Conservation (phyloP, 2,329 filamentous ascomycete genomes). For the Pseudogymnoascus sp. region DNA sequence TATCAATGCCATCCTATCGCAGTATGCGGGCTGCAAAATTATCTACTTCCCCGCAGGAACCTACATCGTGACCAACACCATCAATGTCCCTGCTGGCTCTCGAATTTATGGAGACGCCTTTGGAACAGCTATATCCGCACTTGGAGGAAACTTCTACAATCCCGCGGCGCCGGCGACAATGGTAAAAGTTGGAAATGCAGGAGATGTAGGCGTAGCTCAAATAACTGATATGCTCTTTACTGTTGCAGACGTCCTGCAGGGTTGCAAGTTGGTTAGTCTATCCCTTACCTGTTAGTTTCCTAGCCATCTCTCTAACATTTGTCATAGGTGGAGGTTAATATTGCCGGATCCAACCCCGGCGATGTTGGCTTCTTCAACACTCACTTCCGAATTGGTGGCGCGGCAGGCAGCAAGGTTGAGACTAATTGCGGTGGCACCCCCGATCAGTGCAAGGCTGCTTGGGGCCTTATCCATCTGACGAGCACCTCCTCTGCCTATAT, state of each 20-base stretch:
- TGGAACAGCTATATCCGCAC: constrained; percentile 40
- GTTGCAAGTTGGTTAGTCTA: constrained; percentile 16
- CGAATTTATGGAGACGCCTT: constrained; percentile 49
- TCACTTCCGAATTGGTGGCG: too few species aligned
- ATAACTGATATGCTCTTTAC: constrained; percentile 48
- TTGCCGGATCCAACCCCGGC: constrained; percentile 16
- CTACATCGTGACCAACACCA: constrained; percentile 40
- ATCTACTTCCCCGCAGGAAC: constrained; percentile 39
- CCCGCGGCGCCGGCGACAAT: too few species aligned
- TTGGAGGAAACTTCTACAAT: constrained; percentile 39
- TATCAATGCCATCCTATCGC: constrained; percentile 12
- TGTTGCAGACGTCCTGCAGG: constrained; percentile 38
- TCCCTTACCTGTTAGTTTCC: background rate
- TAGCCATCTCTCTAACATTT: background rate
- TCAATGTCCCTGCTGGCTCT: constrained; percentile 42
- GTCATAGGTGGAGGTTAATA: constrained; percentile 19
- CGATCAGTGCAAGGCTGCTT: constrained; percentile 32
- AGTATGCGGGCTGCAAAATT: constrained; percentile 32
- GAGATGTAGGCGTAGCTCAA: constrained; percentile 38
- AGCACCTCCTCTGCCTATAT: constrained; percentile 35
- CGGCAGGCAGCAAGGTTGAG: background rate
- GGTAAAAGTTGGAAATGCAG: too few species aligned
- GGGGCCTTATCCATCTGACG: constrained; percentile 36
- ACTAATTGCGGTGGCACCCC: constrained; percentile 32
- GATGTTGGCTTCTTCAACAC: constrained; percentile 14